Base-by-base conservation (phyloP, 345 rosid species). In the Euclidium syriacum region DNA sequence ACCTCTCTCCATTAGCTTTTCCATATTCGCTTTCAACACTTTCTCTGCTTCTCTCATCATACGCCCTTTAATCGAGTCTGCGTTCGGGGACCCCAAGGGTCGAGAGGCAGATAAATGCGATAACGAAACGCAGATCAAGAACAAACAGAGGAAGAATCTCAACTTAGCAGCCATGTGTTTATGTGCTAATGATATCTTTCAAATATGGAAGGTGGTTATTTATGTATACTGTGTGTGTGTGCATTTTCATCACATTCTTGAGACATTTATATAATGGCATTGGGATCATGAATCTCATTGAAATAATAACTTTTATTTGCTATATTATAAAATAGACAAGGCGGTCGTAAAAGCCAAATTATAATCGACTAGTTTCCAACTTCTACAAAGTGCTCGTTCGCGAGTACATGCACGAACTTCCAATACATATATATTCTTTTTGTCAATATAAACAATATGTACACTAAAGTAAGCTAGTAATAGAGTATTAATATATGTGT, bases 11-110 rank as follows among this genome's bases (percentile, higher is more conserved):
- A 40, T 43, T 19, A 77, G 75, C 64, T 80, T 78, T 16, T 27
- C 16, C 23, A 78, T 59, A 64, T 80, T 85, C 19, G 70, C 76
- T 32, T 73, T 67, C 74, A 80, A 60, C 49, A 73, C 78, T 63
- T 77, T 53, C 54, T 65, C 73, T 10, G 80, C 81, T 38, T 60
- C 76, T 68, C 75, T 78, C 57, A 75, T 78, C 70, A 78, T 49
- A 51, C 73, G 67, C 2, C 64, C 73, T 35, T 41, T 64, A 5
- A 3, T 22, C 30, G 22, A 51, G 17, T 36, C 29, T 52, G 57
- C 52, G 29, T 55, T 49, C 30, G 11, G 14, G 10, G 48, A 29
- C 19, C 33, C 54, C 29, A 78, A 53, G 4, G 56, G 53, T 1
- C 83, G 71, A 69, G 80, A 52, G 33, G 75, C 80, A 2, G 66